These are phyloP conservation scores for Reutealis trisperma DNA, from an alignment of 345 rosid genomes.

Conservation along the genomic window DNA sequence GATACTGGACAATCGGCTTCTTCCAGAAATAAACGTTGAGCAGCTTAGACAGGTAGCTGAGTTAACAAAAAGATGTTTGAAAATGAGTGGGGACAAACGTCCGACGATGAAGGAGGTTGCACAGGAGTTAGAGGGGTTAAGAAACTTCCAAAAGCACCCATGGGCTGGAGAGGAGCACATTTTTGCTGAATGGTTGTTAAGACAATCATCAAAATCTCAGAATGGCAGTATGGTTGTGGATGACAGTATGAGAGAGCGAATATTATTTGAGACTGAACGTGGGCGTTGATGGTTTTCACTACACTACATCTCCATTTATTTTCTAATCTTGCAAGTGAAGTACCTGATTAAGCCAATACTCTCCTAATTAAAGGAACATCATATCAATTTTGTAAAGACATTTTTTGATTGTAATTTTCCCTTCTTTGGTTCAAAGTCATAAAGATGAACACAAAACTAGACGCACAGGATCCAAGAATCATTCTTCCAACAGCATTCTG, in stretches of 20 bases:
- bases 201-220: background rate
- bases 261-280: background rate
- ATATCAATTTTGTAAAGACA: background rate
- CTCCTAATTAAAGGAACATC: background rate
- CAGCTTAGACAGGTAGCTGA: slow-evolving; percentile 29
- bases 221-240: background rate
- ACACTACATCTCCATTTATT: background rate
- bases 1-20: slow-evolving; percentile 25
- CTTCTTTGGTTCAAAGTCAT: background rate
- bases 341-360: too few relatives aligned
- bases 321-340: background rate
- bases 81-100: slow-evolving; percentile 35
- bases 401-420: background rate
- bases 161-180: background rate
- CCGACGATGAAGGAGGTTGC: slow-evolving; percentile 32
- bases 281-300: too few relatives aligned
- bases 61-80: slow-evolving; percentile 32
- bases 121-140: too few relatives aligned
- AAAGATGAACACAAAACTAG: too few relatives aligned
- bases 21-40: slow-evolving; percentile 1
- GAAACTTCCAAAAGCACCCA: background rate
- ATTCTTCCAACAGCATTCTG: background rate
- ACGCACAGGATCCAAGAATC: background rate
- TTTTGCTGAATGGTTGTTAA: slow-evolving; percentile 1
- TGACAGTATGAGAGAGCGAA: background rate